Evolutionary conservation across 1,284 basidiomycete species (phyloP).

Genomic region (Grifola frondosa): DNA sequence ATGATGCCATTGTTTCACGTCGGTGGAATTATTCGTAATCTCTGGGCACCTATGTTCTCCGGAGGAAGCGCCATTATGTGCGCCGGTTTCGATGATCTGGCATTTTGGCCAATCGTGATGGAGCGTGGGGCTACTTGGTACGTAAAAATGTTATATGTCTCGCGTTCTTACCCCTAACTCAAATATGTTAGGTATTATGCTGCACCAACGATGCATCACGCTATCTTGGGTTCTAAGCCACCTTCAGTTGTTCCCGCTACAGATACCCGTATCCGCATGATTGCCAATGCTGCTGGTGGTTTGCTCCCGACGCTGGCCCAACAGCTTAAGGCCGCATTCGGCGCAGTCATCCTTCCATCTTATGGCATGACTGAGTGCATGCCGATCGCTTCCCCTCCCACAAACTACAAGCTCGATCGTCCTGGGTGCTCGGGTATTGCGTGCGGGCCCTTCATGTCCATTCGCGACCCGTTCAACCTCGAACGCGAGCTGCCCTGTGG

Average conservation of each 20-base stretch:
- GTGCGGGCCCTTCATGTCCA: conserved; percentile 45
- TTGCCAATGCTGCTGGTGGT: conserved; percentile 46
- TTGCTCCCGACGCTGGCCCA: conserved; percentile 42
- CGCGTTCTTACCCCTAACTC: neutral
- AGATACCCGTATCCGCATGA: conserved; percentile 41
- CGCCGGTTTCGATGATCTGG: conserved; percentile 51
- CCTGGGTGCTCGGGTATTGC: conserved; percentile 46
- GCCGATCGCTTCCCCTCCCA: conserved; percentile 46
- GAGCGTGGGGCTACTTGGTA: conserved; percentile 50
- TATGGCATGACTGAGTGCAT: conserved; percentile 52
- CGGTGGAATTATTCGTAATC: conserved; percentile 60
- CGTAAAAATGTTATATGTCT: conserved; percentile 10
- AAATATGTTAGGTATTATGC: conserved; percentile 40
- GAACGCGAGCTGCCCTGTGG: conserved; percentile 35
- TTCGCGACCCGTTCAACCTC: conserved; percentile 38
- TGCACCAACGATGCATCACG: conserved; percentile 45
- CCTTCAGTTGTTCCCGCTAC: conserved; percentile 29
- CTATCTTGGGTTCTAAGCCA: conserved; percentile 39
- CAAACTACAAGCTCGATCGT: conserved; percentile 41
- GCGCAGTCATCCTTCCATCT: conserved; percentile 43
- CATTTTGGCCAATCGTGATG: conserved; percentile 57
- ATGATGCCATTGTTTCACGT: conserved; percentile 74
- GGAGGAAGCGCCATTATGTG: conserved; percentile 61
- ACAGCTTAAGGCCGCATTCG: conserved; percentile 38
- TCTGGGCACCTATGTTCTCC: conserved; percentile 57